Percentiles rank a stretch among this genome's conserved stretches.
Evolutionary conservation across 164 flowering plant genomes (phyloP).

Genomic region (Berberis thunbergii): DNA sequence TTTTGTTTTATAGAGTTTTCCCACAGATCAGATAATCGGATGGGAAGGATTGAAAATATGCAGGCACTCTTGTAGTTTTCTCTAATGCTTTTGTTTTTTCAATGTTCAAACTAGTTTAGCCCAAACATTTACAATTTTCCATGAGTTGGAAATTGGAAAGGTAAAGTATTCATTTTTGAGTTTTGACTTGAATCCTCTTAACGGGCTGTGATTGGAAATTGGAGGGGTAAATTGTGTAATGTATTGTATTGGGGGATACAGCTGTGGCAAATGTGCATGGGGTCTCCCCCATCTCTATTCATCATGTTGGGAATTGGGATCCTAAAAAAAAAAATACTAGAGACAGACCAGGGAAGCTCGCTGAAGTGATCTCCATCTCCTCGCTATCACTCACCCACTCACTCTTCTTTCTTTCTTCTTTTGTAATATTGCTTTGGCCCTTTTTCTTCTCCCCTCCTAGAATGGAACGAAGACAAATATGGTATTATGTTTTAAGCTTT

Average conservation of each 20-base stretch:
- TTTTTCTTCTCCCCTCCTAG: too few relatives aligned
- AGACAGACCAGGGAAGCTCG: too few relatives aligned
- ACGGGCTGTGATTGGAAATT: not conserved
- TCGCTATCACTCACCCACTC: too few relatives aligned
- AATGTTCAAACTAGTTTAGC: not conserved
- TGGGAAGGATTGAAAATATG: not conserved
- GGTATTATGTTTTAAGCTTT: too few relatives aligned
- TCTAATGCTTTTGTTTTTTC: not conserved
- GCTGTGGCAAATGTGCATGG: not conserved
- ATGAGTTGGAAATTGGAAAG: not conserved
- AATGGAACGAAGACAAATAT: too few relatives aligned
- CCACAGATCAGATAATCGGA: too few relatives aligned
- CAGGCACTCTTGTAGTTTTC: not conserved
- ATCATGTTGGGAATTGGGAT: constrained; percentile 9
- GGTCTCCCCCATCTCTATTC: too few relatives aligned
- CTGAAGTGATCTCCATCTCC: too few relatives aligned
- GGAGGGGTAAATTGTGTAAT: constrained; percentile 2
- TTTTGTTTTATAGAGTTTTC: too few relatives aligned
- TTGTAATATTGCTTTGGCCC: too few relatives aligned
- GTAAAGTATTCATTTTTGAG: not conserved
- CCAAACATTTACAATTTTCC: not conserved
- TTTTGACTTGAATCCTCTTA: not conserved
- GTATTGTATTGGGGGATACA: not conserved
- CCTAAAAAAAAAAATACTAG: not conserved
- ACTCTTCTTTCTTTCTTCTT: too few relatives aligned